Evolutionary conservation across 768 basidiomycete genomes (phyloP).

Genomic region (Suillus bovinus): DNA sequence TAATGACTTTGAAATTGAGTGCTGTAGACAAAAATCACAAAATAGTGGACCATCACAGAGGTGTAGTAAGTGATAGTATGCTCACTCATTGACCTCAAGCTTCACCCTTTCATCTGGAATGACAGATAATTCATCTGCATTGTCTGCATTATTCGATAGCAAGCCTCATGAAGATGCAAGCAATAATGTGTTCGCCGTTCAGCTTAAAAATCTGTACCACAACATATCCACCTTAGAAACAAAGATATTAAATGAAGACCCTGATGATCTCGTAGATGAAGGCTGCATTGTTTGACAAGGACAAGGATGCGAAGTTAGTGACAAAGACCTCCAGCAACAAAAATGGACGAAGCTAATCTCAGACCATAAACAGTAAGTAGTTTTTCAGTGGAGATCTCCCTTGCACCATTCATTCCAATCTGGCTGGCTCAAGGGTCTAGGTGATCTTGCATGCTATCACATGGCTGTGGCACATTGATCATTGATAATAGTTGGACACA

Average conservation of each 20-base stretch:
- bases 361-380: slow-evolving; percentile 84
- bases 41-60: no score
- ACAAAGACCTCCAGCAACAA: slow-evolving; percentile 69
- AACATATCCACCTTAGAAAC: slow-evolving; percentile 78
- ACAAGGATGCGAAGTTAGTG: slow-evolving; percentile 33
- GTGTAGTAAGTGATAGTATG: no score
- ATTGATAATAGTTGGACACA: no score
- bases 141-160: slow-evolving; percentile 68
- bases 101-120: slow-evolving; percentile 75
- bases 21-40: no score
- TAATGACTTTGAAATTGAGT: no score
- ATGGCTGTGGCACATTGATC: no score
- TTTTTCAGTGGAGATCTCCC: slow-evolving; percentile 61
- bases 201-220: slow-evolving; percentile 84
- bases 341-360: slow-evolving; percentile 71
- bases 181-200: slow-evolving; percentile 67
- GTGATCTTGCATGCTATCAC: no score
- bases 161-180: slow-evolving; percentile 52
- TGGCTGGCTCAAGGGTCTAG: no score
- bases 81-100: slow-evolving; percentile 61
- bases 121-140: slow-evolving; percentile 73
- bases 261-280: slow-evolving; percentile 50
- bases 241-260: slow-evolving; percentile 64
- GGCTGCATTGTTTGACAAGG: slow-evolving; percentile 36
- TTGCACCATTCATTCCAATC: slow-evolving; percentile 40